Base-by-base conservation (phyloP, 768 basidiomycete genomes). In the Tylopilus cervinicoccineus region DNA sequence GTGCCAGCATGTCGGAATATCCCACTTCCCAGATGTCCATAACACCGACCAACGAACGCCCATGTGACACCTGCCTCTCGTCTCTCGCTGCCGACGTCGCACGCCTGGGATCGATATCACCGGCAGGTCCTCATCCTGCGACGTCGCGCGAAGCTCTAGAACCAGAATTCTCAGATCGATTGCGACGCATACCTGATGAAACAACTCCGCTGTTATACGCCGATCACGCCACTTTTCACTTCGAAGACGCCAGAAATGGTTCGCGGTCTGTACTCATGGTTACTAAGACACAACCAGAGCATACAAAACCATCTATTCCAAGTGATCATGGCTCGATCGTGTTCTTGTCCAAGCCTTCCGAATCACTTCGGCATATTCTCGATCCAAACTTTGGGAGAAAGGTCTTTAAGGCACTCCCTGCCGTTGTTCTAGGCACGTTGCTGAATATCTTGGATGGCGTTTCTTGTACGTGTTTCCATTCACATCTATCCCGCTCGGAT, bases 401-500 rank as follows among this genome's bases (percentile, higher is more conserved):
- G 14, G 57, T 42, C 0, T 51, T 77, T 5, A 67, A 62, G 41
- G 74, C 82, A 0, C 57, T 94, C n/a, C 93, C 94, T 1, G 88
- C 92, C 0, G 91, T 94, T 4, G 62, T 93, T 14, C 73, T 96
- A 20, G 95, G 93, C 7, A 77, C 81, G 55, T 66, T 97, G 31
- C 71, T 98, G 48, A 98, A 97, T 59, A 78, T 97, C 37, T 74
- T 99, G 28, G 95, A 99, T 62, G 96, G 93, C 10, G 83, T 99
- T 44, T 91, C 88, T 37, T 97, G 86, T 87, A 62, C 66, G 86
- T 76, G 20, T 48, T 47, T 40, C 23, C 14, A 31, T 50, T 38
- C 32, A 20, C 10, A 7, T 23, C 39, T 38, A 10, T 39, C n/a
- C 2, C 26, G 14, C 37, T 17, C 37, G 23, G n/a, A 40, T 40